Evolutionary conservation across 305 asterid species (phyloP).

Genomic region (Stenogyne calaminthoides): DNA sequence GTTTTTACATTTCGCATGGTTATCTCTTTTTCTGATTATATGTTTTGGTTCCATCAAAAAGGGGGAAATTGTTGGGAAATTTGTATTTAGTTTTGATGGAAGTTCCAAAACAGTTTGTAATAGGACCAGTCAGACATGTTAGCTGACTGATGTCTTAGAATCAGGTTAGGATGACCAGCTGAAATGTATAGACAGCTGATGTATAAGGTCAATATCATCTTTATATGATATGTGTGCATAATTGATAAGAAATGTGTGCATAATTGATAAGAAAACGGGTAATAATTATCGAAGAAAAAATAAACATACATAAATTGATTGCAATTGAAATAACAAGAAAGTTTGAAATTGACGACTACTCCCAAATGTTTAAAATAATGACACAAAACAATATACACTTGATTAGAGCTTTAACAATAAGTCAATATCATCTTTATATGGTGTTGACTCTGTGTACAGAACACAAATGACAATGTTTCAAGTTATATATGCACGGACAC

Average conservation of each 20-base stretch:
- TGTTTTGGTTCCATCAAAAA: too few species aligned
- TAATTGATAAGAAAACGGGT: neutral
- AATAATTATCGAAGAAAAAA: neutral
- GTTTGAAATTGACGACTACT: neutral
- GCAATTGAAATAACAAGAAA: slow-evolving; percentile 2
- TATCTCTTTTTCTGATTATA: too few species aligned
- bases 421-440: slow-evolving; percentile 27
- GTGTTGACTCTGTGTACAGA: neutral
- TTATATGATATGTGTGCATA: too few species aligned
- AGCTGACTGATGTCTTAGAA: too few species aligned
- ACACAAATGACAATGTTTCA: neutral
- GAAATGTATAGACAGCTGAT: too few species aligned
- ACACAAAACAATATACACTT: neutral
- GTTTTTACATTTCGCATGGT: too few species aligned
- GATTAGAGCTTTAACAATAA: slow-evolving; percentile 32
- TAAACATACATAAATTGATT: neutral
- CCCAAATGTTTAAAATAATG: slow-evolving; percentile 1
- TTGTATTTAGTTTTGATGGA: too few species aligned
- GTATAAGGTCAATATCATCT: too few species aligned
- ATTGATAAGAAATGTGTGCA: neutral
- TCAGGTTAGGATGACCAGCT: too few species aligned
- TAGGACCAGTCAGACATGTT: too few species aligned
- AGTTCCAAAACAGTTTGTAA: too few species aligned
- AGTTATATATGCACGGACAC: neutral
- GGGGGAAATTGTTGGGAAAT: too few species aligned